Conservation (phyloP, 495 filamentous ascomycete species). For the Penicillium bovifimosum region DNA sequence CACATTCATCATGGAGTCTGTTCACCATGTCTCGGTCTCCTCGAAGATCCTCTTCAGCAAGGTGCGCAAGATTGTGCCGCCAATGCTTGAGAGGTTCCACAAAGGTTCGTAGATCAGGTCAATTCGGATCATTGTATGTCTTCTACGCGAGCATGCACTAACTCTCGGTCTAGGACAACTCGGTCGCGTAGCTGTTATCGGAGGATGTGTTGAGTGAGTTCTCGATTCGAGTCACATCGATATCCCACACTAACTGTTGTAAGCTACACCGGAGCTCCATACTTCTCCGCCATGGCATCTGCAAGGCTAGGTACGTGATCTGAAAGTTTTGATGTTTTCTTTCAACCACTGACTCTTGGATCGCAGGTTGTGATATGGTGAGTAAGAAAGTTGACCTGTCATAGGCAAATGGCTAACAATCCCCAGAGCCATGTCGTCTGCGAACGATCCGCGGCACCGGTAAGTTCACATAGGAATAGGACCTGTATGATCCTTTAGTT, state of each 20-base stretch:
- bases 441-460: constrained; percentile 73
- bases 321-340: not conserved
- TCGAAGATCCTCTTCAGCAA: constrained; percentile 72
- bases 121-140: not conserved
- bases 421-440: constrained; percentile 91
- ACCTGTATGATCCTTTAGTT: not conserved
- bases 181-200: constrained; percentile 88
- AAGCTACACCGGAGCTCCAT: constrained; percentile 91
- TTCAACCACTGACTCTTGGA: not conserved
- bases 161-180: constrained; percentile 63
- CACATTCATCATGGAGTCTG: constrained; percentile 30
- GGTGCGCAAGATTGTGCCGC: constrained; percentile 87
- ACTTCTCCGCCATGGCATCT: constrained; percentile 96
- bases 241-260: constrained; percentile 15
- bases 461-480: constrained; percentile 10
- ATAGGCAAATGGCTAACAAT: constrained; percentile 5
- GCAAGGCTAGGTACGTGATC: constrained; percentile 60
- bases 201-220: constrained; percentile 77
- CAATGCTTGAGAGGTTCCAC: constrained; percentile 92
- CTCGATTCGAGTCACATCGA: not conserved
- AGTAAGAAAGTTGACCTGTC: not conserved
- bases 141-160: not conserved
- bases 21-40: constrained; percentile 47
- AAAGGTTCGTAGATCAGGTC: constrained; percentile 58
- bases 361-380: constrained; percentile 75